Base-by-base conservation (phyloP, 1,284 basidiomycete species). In the Cutaneotrichosporon spelunceum region DNA sequence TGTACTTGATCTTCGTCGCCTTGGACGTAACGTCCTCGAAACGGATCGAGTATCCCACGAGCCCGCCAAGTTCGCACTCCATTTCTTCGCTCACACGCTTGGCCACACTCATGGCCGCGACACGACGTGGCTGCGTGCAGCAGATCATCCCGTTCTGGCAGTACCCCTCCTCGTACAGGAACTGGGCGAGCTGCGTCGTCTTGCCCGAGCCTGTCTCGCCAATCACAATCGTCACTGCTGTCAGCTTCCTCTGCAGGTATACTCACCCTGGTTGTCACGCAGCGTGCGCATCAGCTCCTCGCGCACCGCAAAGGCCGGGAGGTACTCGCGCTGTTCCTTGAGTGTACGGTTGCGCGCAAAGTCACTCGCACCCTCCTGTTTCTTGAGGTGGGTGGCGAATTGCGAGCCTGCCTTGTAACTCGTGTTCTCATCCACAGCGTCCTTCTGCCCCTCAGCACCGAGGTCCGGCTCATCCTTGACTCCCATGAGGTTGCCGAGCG, bases 81-180 rank as follows among this genome's bases (percentile, higher is more conserved):
- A 85, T 85, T 79, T 99, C 95, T 74, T 99, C 95, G 74, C 91
- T 93, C 61, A 98, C 95, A 80, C 95, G 93, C 81, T 98, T 98
- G 9, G 95, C 95, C 4, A 98, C 95, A 16, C 91, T 94, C 94
- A 99, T 98, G 13, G 95, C 94, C 53, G 95, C 94, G 13, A 98
- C 94, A 82, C 94, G 91, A 72, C 95, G 86, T 44, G 94, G 94
- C 74, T 98, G 94, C 0, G 95, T 99, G 72, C 94, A 99, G 8
- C 93, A 93, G 48, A 99, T 86, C 42, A 96, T 84, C 9, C 94
- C 94, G 76, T 88, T 84, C 19, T 84, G 79, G 63, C 92, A 92
- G 76, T 95, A 98, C 1, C 95, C 94, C 68, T 97, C 95, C 78
- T 98, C 95, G 74, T 97, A 91, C 60, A 97, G 78, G 79, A 92